Percentiles rank a stretch among this genome's conserved stretches.
Evolutionary conservation across 257 asterid genomes (phyloP).

Genomic region (Nicotiana tabacum): DNA sequence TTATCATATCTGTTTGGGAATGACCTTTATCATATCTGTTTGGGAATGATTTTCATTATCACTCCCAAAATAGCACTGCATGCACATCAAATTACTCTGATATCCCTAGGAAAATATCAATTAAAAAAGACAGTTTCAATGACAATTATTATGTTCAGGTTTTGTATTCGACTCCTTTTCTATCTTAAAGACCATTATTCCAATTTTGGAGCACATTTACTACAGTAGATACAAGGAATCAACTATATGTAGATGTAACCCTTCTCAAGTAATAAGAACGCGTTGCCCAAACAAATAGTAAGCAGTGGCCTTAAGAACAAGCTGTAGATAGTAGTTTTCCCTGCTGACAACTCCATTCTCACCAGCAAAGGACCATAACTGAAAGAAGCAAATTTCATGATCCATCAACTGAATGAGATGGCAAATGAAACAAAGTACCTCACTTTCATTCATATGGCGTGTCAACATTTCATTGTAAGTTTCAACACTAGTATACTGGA

Average conservation of each 20-base stretch:
- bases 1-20: not conserved
- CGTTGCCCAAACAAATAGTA: not conserved
- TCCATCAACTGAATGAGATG: not conserved
- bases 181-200: conserved; percentile 5
- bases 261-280: not conserved
- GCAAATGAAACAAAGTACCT: conserved; percentile 45
- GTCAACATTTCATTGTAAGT: conserved; percentile 83
- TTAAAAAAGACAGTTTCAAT: not conserved
- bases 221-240: not conserved
- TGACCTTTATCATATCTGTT: not conserved
- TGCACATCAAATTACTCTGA: not conserved
- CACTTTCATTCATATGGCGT: conserved; percentile 96
- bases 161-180: not conserved
- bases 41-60: not conserved
- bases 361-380: not conserved
- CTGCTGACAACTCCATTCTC: not conserved
- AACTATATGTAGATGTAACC: not conserved
- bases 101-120: not conserved
- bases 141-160: not conserved
- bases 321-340: not conserved
- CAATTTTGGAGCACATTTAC: not conserved
- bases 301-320: not conserved
- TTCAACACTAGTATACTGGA: conserved; percentile 95
- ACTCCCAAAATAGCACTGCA: not conserved
- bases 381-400: not conserved